phyloP scores from a whole-genome alignment of 768 basidiomycete genomes.

The Mycena belliarum region DNA sequence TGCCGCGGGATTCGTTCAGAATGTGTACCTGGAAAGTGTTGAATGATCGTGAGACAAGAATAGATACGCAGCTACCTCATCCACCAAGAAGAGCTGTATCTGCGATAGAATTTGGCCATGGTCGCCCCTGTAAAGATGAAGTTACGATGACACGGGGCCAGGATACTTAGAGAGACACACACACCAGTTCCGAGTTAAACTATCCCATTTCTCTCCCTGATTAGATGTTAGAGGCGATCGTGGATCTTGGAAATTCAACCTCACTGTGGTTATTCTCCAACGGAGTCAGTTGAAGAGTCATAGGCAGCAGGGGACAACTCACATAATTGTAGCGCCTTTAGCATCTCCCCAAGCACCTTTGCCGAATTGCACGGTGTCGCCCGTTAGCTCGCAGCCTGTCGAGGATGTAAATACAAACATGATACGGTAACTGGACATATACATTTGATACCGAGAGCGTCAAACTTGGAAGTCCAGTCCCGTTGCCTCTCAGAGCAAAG shows the following conservation, averaged over 20 bases:
- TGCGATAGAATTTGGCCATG: slow-evolving; percentile 68
- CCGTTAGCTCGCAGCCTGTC: slow-evolving; percentile 86
- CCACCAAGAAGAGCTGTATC: slow-evolving; percentile 84
- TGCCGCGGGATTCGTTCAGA: slow-evolving; percentile 86
- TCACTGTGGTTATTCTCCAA: slow-evolving; percentile 75
- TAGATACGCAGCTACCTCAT: slow-evolving; percentile 57
- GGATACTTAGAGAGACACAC: background rate
- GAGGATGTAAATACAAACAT: background rate
- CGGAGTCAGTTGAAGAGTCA: background rate
- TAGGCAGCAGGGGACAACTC: slow-evolving; percentile 24
- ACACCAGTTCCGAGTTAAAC: slow-evolving; percentile 85
- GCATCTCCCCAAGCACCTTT: slow-evolving; percentile 73
- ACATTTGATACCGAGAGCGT: slow-evolving; percentile 77
- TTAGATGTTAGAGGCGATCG: background rate
- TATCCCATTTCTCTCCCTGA: slow-evolving; percentile 96
- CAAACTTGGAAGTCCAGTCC: slow-evolving; percentile 87
- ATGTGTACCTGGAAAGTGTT: slow-evolving; percentile 74
- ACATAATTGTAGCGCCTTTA: slow-evolving; percentile 80
- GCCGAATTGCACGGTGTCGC: slow-evolving; percentile 77
- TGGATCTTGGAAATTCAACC: slow-evolving; percentile 16
- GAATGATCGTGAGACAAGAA: background rate
- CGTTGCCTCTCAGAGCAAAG: slow-evolving; percentile 81
- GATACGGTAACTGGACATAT: slow-evolving; percentile 20
- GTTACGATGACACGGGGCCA: background rate
- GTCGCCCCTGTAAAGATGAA: slow-evolving; percentile 47